phyloP scores from a whole-genome alignment of 148 eudicot genomes.

The Amaranthus cruentus region DNA sequence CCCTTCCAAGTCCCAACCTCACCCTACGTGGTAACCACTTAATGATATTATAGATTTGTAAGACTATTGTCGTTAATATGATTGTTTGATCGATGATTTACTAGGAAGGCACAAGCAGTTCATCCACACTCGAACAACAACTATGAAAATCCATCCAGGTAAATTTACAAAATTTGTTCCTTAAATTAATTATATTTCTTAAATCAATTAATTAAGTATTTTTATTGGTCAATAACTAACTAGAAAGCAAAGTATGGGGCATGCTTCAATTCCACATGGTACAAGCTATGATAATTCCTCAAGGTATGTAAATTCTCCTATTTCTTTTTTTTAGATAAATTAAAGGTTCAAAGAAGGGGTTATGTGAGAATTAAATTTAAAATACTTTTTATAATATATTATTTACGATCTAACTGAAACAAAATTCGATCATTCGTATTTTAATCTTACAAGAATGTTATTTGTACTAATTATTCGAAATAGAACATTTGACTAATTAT shows the following conservation, averaged over 20 bases:
- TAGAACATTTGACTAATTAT: background rate
- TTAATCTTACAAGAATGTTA: no score
- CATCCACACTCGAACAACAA: background rate
- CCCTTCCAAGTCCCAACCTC: no score
- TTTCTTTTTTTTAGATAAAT: no score
- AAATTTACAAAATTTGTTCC: background rate
- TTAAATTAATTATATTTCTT: background rate
- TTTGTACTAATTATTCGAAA: background rate
- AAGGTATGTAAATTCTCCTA: background rate
- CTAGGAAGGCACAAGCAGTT: background rate
- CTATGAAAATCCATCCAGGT: background rate
- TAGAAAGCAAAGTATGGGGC: background rate
- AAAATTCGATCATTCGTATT: no score
- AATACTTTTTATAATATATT: no score
- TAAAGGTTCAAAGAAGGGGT: no score
- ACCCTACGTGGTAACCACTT: background rate
- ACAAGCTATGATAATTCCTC: background rate
- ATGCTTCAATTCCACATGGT: background rate
- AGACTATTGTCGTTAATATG: background rate
- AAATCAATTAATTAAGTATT: background rate
- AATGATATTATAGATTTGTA: background rate
- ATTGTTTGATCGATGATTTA: background rate
- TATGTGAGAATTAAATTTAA: no score
- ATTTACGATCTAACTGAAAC: no score
- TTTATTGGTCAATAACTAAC: background rate